Percentiles rank a stretch among this genome's conserved stretches.
Conservation (phyloP, 2,329 filamentous ascomycete genomes). For the Stromatinia cepivora region DNA sequence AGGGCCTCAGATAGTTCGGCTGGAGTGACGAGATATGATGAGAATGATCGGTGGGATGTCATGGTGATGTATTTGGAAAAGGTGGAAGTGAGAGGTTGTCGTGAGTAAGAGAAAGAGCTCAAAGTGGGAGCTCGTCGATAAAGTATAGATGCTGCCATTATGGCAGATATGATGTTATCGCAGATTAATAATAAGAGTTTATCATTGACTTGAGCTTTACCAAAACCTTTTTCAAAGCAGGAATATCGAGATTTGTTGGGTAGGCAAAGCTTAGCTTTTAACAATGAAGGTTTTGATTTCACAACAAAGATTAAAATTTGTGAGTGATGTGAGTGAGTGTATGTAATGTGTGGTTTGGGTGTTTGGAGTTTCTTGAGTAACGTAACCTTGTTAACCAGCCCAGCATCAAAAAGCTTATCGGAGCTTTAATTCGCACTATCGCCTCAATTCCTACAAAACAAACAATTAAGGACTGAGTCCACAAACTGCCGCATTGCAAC, state of each 20-base stretch:
- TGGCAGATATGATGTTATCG: slow-evolving; percentile 31
- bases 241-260: background rate
- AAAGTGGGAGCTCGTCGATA: slow-evolving; percentile 28
- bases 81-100: slow-evolving; percentile 19
- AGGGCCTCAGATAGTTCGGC: slow-evolving; percentile 79
- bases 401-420: background rate
- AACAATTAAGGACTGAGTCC: background rate
- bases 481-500: background rate
- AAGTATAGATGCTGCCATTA: slow-evolving; percentile 36
- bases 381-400: background rate
- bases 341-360: background rate
- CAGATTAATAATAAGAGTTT: slow-evolving; percentile 2
- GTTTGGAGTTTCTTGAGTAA: background rate
- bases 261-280: background rate
- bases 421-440: background rate
- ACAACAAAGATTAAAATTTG: background rate
- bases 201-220: background rate
- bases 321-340: background rate
- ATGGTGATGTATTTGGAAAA: slow-evolving; percentile 16
- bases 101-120: slow-evolving; percentile 24
- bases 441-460: too few species aligned
- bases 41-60: slow-evolving; percentile 15
- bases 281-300: background rate
- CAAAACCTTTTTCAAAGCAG: too few species aligned
- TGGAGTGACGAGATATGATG: slow-evolving; percentile 78